These are phyloP conservation scores for Davidsoniella neocaledoniae DNA, from an alignment of 2,329 filamentous ascomycete species.

Conservation along the genomic window DNA sequence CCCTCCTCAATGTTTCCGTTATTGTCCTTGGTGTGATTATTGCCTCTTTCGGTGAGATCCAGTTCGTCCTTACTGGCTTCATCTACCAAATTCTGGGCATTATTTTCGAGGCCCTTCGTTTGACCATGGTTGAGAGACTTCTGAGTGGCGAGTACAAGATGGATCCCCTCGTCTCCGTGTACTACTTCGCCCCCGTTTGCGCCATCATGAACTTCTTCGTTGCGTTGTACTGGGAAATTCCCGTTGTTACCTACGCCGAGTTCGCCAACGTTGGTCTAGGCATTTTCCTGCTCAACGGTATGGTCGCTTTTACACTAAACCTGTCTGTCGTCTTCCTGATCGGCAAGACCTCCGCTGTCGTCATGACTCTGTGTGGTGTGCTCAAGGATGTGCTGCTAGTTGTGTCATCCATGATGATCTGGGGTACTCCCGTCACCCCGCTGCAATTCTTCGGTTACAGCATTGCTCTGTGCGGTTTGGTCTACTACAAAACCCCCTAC, in stretches of 20 bases:
- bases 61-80: slow-evolving; percentile 70
- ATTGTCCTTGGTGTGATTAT: slow-evolving; percentile 93
- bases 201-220: slow-evolving; percentile 65
- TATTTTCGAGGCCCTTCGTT: slow-evolving; percentile 63
- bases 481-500: slow-evolving; percentile 62
- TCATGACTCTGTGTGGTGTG: slow-evolving; percentile 74
- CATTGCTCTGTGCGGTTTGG: slow-evolving; percentile 61
- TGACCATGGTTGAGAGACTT: slow-evolving; percentile 71
- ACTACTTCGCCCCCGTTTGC: slow-evolving; percentile 79
- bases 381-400: slow-evolving; percentile 80
- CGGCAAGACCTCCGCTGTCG: slow-evolving; percentile 71
- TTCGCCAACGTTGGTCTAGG: slow-evolving; percentile 57
- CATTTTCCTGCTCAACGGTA: slow-evolving; percentile 58
- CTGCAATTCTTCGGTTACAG: slow-evolving; percentile 74
- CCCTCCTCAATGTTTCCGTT: slow-evolving; percentile 80
- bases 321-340: slow-evolving; percentile 78
- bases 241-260: slow-evolving; percentile 49
- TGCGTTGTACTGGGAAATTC: slow-evolving; percentile 58
- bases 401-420: slow-evolving; percentile 62
- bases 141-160: slow-evolving; percentile 81
- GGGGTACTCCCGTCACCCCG: slow-evolving; percentile 55
- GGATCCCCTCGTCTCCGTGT: slow-evolving; percentile 75
- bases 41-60: slow-evolving; percentile 87
- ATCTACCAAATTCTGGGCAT: slow-evolving; percentile 65
- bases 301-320: slow-evolving; percentile 66